Base-by-base conservation (phyloP, 371 early-diverging fungal genomes). In the Rhizopus stolonifer region DNA sequence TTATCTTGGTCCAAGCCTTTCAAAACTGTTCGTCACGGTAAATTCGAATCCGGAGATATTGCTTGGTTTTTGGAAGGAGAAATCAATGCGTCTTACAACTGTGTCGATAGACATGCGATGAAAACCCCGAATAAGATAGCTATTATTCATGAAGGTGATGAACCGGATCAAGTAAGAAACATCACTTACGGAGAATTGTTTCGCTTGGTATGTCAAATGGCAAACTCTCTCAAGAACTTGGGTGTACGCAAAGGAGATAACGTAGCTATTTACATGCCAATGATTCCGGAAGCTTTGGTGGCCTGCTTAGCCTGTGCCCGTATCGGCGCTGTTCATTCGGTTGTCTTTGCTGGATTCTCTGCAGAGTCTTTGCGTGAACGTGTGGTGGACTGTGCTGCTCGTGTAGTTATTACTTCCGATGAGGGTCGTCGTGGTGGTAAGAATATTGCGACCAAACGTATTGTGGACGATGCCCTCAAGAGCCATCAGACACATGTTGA, bases 251-350 rank as follows among this genome's bases (percentile, higher is more conserved):
- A 94, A 72, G 95, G 96, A 36, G 94, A 95, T 61, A 87, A 85
- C 4, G 95, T 98, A 19, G 84, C 93, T 31, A 88, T 98, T 56
- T 98, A 98, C 69, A 92, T 98, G 94, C 95, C 98, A 31, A 98
- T 96, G 96, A 86, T 93, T 31, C 95, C 97, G 11, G 91, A 96
- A 66, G 93, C 98, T 3, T 84, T 91, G 1, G 85, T 92, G 50
- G 85, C 92, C 1, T 86, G 94, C 80, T 81, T 99, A 31, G 97
- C 99, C 14, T 95, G 96, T 72, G 92, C 95, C 3, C 84, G 98
- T 38, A 74, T 98, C 17, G 99, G 99, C 18, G 83, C 92, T 10
- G 72, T 94, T 22, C 99, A 81, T 53, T 83, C 84, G 23, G 96
- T 96, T 18, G 94, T 96, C 23, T 96, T 96, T 79, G 95, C 93